These are phyloP conservation scores for Lasiosphaeris hirsuta DNA, from an alignment of 495 filamentous ascomycete genomes.

Conservation along the genomic window DNA sequence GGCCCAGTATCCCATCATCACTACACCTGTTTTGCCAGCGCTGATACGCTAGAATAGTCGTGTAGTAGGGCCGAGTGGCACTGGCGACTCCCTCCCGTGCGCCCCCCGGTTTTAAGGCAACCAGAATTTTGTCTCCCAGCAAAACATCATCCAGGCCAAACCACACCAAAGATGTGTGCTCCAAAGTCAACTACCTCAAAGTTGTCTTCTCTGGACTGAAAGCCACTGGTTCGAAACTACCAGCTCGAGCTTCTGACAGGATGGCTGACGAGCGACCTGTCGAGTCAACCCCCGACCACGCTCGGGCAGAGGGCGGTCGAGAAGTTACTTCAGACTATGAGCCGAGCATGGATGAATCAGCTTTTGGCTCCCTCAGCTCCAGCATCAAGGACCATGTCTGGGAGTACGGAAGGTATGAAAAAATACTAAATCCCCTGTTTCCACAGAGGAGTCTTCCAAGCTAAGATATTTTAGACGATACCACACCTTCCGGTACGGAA, in stretches of 20 bases:
- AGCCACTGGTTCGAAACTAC: too few relatives aligned
- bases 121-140: too few relatives aligned
- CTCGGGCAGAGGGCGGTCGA: conserved; percentile 5
- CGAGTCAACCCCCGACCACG: conserved; percentile 20
- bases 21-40: too few relatives aligned
- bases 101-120: too few relatives aligned
- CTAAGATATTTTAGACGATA: conserved; percentile 25
- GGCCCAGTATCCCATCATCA: too few relatives aligned
- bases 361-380: conserved; percentile 31
- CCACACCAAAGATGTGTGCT: too few relatives aligned
- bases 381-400: conserved; percentile 34
- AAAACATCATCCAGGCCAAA: too few relatives aligned
- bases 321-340: conserved; percentile 35
- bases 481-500: conserved; percentile 31
- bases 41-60: too few relatives aligned
- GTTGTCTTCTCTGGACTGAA: too few relatives aligned
- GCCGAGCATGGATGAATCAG: conserved; percentile 23
- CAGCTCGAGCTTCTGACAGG: not conserved
- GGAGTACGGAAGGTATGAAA: conserved; percentile 34
- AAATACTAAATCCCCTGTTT: not conserved
- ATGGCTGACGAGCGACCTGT: conserved; percentile 29
- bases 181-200: too few relatives aligned
- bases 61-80: too few relatives aligned
- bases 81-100: too few relatives aligned
- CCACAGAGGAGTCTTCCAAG: not conserved